phyloP scores from a whole-genome alignment of 2,329 filamentous ascomycete species.

The Helicocarpus griseus region DNA sequence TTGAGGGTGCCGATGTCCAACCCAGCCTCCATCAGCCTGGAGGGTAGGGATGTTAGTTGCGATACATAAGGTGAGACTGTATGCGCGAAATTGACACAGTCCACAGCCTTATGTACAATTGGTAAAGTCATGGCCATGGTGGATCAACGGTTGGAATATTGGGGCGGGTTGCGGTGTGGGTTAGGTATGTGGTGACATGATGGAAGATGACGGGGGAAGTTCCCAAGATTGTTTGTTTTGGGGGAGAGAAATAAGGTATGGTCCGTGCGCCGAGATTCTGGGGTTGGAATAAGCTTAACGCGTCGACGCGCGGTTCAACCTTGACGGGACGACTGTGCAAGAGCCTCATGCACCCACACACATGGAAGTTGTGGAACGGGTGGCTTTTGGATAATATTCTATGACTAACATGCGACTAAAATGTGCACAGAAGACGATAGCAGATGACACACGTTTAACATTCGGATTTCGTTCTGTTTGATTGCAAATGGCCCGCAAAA shows the following conservation, averaged over 20 bases:
- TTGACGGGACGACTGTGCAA: not conserved
- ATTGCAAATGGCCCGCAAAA: slow-evolving; percentile 37
- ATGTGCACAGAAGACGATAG: not conserved
- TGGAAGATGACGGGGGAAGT: not conserved
- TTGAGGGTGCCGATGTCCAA: slow-evolving; percentile 53
- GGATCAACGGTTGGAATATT: slow-evolving; percentile 3
- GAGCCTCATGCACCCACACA: not conserved
- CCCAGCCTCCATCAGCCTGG: slow-evolving; percentile 51
- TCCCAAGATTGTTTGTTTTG: not conserved
- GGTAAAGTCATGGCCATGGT: slow-evolving; percentile 60
- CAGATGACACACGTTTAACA: slow-evolving; percentile 7
- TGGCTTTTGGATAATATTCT: not conserved
- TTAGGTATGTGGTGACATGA: not conserved
- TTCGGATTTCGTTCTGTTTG: not conserved
- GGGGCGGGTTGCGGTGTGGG: not conserved
- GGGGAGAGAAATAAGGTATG: slow-evolving; percentile 4
- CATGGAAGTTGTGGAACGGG: not conserved
- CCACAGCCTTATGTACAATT: slow-evolving; percentile 56
- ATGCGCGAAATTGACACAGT: slow-evolving; percentile 66
- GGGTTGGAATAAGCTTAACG: slow-evolving; percentile 9
- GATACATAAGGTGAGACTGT: slow-evolving; percentile 66
- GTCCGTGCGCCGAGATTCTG: slow-evolving; percentile 4
- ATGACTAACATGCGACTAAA: not conserved
- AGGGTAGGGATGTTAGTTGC: slow-evolving; percentile 61
- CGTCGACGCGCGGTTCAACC: slow-evolving; percentile 10